These are phyloP conservation scores for Mesembryanthemum crystallinum DNA, from an alignment of 148 eudicot genomes.

Conservation along the genomic window DNA sequence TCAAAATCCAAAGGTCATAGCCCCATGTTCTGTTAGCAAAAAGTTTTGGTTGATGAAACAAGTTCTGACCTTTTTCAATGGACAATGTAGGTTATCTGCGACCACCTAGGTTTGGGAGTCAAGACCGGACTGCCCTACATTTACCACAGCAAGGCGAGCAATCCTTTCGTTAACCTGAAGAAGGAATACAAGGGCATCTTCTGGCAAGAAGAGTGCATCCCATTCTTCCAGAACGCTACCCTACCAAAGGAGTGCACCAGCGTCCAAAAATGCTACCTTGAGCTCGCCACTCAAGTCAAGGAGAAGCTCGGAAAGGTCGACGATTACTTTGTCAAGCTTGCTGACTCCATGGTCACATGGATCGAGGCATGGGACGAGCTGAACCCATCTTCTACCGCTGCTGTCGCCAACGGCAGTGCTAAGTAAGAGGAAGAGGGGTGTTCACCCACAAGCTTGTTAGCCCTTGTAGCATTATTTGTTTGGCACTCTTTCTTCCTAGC, in stretches of 20 bases:
- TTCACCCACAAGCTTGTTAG: background rate
- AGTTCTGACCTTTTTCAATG: constrained; percentile 9
- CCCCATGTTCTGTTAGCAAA: background rate
- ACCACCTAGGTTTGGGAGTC: constrained; percentile 76
- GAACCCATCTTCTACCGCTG: constrained; percentile 41
- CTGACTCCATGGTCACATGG: constrained; percentile 88
- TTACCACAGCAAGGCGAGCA: constrained; percentile 92
- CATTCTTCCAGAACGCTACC: constrained; percentile 68
- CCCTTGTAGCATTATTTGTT: constrained; percentile 20
- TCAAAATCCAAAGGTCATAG: background rate
- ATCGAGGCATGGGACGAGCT: constrained; percentile 90
- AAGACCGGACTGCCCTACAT: constrained; percentile 92
- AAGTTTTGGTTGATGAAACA: background rate
- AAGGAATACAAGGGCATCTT: constrained; percentile 92
- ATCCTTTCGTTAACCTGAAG: constrained; percentile 82
- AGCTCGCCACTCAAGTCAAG: constrained; percentile 74
- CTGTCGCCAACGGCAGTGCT: constrained; percentile 38
- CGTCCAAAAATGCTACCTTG: constrained; percentile 74
- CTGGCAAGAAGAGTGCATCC: constrained; percentile 93
- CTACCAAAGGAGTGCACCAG: constrained; percentile 74
- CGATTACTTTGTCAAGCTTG: constrained; percentile 78
- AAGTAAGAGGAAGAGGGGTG: constrained; percentile 32
- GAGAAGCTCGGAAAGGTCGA: constrained; percentile 78
- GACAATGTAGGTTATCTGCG: constrained; percentile 66
- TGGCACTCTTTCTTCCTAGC: constrained; percentile 4